These are phyloP conservation scores for Colletotrichum sidae DNA, from an alignment of 2,329 filamentous ascomycete species.

Conservation along the genomic window DNA sequence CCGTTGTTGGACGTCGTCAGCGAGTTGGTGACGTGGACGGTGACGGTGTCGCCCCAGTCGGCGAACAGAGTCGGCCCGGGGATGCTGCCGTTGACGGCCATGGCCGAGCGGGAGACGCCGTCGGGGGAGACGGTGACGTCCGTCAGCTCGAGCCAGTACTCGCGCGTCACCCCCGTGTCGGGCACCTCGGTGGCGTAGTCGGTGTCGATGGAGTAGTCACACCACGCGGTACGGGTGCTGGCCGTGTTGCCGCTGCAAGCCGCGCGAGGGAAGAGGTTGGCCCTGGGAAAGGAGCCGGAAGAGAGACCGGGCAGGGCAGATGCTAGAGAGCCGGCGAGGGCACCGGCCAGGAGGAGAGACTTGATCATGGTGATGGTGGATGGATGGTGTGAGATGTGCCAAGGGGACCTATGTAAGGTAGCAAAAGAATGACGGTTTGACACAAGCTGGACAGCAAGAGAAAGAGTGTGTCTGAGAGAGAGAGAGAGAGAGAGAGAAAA, in stretches of 20 bases:
- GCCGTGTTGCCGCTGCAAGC: constrained; percentile 45
- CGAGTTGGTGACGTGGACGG: constrained; percentile 65
- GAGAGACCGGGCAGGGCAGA: constrained; percentile 22
- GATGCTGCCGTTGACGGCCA: constrained; percentile 67
- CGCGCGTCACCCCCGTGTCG: constrained; percentile 61
- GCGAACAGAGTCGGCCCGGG: constrained; percentile 70
- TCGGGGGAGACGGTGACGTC: constrained; percentile 57
- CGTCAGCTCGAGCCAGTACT: constrained; percentile 59
- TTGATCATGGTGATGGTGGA: constrained; percentile 30
- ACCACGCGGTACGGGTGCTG: constrained; percentile 54
- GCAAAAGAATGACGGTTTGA: constrained; percentile 24
- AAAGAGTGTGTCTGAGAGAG: neutral
- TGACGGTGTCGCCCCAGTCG: constrained; percentile 61
- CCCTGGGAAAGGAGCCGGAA: constrained; percentile 1
- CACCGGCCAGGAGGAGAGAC: constrained; percentile 18
- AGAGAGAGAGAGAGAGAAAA: constrained; percentile 2
- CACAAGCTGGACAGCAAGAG: constrained; percentile 7
- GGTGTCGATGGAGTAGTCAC: constrained; percentile 60
- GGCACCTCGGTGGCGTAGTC: constrained; percentile 56
- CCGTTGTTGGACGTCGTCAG: constrained; percentile 61
- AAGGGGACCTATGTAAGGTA: neutral
- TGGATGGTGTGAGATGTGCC: constrained; percentile 2
- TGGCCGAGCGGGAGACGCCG: constrained; percentile 53
- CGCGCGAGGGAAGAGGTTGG: constrained; percentile 30
- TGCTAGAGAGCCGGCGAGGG: constrained; percentile 19